Percentiles rank a stretch among this genome's conserved stretches.
Conservation (phyloP, 1,284 basidiomycete genomes). For the Ceratobasidium sp. region DNA sequence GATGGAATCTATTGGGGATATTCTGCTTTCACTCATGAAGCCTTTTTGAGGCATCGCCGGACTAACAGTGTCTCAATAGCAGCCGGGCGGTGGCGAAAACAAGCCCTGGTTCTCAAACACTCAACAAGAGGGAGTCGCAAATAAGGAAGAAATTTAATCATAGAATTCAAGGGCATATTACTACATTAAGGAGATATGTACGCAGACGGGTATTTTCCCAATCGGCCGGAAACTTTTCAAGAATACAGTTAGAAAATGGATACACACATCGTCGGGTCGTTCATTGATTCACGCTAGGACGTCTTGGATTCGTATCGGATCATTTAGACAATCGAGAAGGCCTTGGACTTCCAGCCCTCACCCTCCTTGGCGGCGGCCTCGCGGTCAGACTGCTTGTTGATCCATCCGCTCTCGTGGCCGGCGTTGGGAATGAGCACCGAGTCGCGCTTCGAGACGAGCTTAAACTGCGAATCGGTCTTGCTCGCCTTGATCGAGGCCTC, state of each 20-base stretch:
- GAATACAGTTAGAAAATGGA: not conserved
- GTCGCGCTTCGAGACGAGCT: slow-evolving; percentile 70
- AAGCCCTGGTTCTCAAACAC: too few relatives aligned
- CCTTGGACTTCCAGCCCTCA: slow-evolving; percentile 71
- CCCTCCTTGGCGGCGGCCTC: slow-evolving; percentile 58
- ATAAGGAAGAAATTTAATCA: not conserved
- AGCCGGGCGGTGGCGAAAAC: too few relatives aligned
- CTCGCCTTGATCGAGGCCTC: slow-evolving; percentile 48
- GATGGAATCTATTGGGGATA: too few relatives aligned
- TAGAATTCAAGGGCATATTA: not conserved
- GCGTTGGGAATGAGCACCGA: slow-evolving; percentile 64
- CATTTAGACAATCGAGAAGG: slow-evolving; percentile 52
- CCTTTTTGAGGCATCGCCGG: too few relatives aligned
- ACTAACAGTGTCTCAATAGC: too few relatives aligned
- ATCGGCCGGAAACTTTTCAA: slow-evolving; percentile 6
- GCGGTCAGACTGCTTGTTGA: slow-evolving; percentile 66
- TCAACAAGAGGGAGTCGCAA: too few relatives aligned
- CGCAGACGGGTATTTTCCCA: slow-evolving; percentile 36
- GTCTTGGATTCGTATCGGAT: not conserved
- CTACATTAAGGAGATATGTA: slow-evolving; percentile 22
- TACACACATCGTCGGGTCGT: slow-evolving; percentile 34
- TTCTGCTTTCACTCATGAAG: too few relatives aligned
- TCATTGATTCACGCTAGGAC: not conserved
- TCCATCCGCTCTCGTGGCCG: slow-evolving; percentile 75
- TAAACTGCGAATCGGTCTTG: slow-evolving; percentile 59